Conservation (phyloP, 306 rosid genomes). For the Dalbergia cochinchinensis region DNA sequence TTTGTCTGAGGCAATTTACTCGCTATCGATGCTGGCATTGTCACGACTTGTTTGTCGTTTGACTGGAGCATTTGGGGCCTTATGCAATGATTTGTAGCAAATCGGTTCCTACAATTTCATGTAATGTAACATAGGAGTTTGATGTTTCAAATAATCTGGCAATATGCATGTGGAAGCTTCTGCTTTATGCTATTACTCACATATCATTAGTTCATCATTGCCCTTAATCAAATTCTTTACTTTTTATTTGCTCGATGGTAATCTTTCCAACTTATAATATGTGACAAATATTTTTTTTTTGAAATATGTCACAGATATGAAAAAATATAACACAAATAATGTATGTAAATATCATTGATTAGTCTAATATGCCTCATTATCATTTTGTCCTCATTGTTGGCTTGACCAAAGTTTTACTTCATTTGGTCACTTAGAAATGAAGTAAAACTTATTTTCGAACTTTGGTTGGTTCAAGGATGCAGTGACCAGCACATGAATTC, state of each 20-base stretch:
- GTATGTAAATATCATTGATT: neutral
- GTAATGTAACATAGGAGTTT: neutral
- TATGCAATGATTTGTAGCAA: neutral
- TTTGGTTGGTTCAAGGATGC: neutral
- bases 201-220: neutral
- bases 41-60: conserved; percentile 46
- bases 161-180: too few species aligned
- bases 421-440: neutral
- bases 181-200: too few species aligned
- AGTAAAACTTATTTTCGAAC: neutral
- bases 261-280: too few species aligned
- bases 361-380: neutral
- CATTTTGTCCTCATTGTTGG: neutral
- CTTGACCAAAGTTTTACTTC: neutral
- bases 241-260: neutral
- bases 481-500: neutral
- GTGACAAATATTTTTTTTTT: too few species aligned
- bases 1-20: conserved; percentile 25
- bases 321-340: too few species aligned
- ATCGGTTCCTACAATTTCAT: neutral
- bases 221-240: neutral
- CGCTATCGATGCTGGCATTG: conserved; percentile 18
- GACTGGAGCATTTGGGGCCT: neutral
- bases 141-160: too few species aligned
- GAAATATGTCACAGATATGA: too few species aligned